Evolutionary conservation across 2,329 filamentous ascomycete genomes (phyloP).

Genomic region (Fusarium armeniacum): DNA sequence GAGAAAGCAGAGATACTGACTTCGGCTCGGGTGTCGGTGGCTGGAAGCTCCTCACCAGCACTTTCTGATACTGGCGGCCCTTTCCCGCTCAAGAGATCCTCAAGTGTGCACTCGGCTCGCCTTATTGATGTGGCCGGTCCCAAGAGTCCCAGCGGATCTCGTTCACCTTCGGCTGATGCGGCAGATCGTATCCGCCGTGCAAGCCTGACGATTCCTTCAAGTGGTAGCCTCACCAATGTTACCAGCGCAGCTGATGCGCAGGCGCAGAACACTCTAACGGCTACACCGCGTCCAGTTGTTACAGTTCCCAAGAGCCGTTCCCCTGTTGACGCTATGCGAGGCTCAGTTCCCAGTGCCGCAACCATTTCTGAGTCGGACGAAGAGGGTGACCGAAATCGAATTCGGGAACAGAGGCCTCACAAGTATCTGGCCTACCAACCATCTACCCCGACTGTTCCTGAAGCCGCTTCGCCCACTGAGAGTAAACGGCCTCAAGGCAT

Average conservation of each 20-base stretch:
- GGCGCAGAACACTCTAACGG: conserved; percentile 44
- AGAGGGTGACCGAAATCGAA: conserved; percentile 43
- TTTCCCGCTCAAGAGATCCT: conserved; percentile 56
- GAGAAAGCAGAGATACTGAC: conserved; percentile 72
- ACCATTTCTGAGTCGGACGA: conserved; percentile 64
- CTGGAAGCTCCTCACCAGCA: conserved; percentile 65
- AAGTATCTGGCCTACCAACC: conserved; percentile 46
- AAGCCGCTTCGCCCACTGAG: conserved; percentile 39
- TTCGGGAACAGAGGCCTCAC: conserved; percentile 39
- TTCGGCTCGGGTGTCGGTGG: conserved; percentile 68
- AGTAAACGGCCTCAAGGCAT: conserved; percentile 41
- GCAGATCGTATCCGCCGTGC: conserved; percentile 59
- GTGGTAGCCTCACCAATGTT: conserved; percentile 55
- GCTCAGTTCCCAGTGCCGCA: conserved; percentile 48
- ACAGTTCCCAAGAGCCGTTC: conserved; percentile 50
- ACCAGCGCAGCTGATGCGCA: conserved; percentile 59
- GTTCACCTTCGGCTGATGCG: conserved; percentile 63
- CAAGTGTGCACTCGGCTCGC: conserved; percentile 69
- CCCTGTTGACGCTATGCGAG: conserved; percentile 53
- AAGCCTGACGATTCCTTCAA: conserved; percentile 54
- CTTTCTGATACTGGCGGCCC: conserved; percentile 62
- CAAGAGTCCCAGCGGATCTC: conserved; percentile 65
- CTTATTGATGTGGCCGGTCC: conserved; percentile 69
- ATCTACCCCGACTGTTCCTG: conserved; percentile 48
- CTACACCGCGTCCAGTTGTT: conserved; percentile 43